Evolutionary conservation across 208 protist genomes (phyloP).

Genomic region (Blechomonas ayalai): DNA sequence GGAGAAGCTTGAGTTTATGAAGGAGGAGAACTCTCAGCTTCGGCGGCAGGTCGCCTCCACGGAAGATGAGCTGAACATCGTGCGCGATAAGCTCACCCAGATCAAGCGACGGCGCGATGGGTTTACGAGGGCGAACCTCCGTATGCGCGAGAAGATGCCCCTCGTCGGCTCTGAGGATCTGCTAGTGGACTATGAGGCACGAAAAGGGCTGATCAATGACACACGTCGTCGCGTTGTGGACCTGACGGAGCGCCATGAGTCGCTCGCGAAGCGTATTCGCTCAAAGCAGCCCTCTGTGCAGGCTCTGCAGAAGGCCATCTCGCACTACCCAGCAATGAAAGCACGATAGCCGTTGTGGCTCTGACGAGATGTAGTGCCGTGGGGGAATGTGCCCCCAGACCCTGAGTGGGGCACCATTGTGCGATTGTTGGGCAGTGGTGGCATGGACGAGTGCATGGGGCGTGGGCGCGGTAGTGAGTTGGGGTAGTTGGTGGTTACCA

Average conservation of each 20-base stretch:
- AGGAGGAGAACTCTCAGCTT: conserved; percentile 86
- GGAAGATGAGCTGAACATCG: conserved; percentile 78
- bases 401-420: too few species aligned
- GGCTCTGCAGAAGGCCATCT: conserved; percentile 47
- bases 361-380: too few species aligned
- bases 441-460: too few species aligned
- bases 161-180: conserved; percentile 92
- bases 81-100: conserved; percentile 86
- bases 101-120: conserved; percentile 89
- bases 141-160: conserved; percentile 90
- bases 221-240: conserved; percentile 70
- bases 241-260: conserved; percentile 66
- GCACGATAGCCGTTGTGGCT: too few species aligned
- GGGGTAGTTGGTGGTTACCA: too few species aligned
- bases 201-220: conserved; percentile 71
- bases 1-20: conserved; percentile 97
- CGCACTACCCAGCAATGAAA: conserved; percentile 32
- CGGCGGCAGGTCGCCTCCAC: conserved; percentile 82
- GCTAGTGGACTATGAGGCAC: conserved; percentile 91
- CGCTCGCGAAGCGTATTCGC: conserved; percentile 47
- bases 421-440: too few species aligned
- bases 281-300: conserved; percentile 50
- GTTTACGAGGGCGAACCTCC: conserved; percentile 74
- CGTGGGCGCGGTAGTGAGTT: too few species aligned
- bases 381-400: too few species aligned